A percentile compares a stretch with the other conserved stretches of the same genome.
Evolutionary conservation across 306 rosid species (phyloP).

Genomic region (Comarum palustre): DNA sequence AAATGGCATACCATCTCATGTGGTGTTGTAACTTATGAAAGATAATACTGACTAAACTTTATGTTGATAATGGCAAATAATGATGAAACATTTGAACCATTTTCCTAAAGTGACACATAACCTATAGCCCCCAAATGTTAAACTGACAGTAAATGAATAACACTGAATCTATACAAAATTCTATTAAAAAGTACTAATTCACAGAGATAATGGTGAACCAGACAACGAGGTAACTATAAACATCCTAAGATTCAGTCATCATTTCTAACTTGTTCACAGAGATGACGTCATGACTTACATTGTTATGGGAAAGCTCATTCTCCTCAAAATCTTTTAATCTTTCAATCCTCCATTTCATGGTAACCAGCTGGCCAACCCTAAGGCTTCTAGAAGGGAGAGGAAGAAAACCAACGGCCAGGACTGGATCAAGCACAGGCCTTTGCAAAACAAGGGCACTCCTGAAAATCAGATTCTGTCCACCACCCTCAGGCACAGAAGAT

Average conservation of each 20-base stretch:
- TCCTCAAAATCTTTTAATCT: slow-evolving; percentile 68
- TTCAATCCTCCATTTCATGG: slow-evolving; percentile 97
- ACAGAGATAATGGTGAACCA: not conserved
- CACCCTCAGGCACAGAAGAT: slow-evolving; percentile 41
- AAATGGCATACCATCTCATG: not conserved
- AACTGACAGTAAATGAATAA: not conserved
- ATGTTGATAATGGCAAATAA: not conserved
- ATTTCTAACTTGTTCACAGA: not conserved
- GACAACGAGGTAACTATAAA: not conserved
- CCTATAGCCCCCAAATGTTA: not conserved
- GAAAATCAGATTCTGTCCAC: slow-evolving; percentile 68
- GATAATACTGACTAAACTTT: not conserved
- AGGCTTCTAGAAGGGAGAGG: slow-evolving; percentile 84
- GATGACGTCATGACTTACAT: slow-evolving; percentile 47
- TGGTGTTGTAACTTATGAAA: not conserved
- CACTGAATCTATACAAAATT: not conserved
- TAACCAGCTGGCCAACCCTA: slow-evolving; percentile 83
- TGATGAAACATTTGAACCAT: not conserved
- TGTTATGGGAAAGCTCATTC: slow-evolving; percentile 39
- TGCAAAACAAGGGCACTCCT: slow-evolving; percentile 75
- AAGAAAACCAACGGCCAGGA: slow-evolving; percentile 94
- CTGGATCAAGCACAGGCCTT: slow-evolving; percentile 95
- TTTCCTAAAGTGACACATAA: not conserved
- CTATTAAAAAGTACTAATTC: not conserved
- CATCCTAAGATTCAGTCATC: not conserved